Evolutionary conservation across 1,284 basidiomycete genomes (phyloP).

Genomic region (Boletus mariae): DNA sequence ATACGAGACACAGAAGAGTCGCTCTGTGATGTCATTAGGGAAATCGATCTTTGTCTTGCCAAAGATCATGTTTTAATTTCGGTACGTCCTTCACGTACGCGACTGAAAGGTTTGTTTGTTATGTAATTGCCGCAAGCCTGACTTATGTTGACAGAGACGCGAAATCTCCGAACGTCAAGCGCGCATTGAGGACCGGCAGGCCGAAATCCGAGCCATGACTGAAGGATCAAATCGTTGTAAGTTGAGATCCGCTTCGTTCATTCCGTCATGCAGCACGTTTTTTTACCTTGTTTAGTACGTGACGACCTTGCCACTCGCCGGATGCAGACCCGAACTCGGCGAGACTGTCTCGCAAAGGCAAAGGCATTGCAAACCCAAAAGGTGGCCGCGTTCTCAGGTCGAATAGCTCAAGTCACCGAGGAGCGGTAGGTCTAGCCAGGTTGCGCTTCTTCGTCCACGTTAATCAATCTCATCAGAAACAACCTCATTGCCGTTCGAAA

Average conservation of each 20-base stretch:
- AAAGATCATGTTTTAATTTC: conserved; percentile 41
- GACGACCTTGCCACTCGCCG: conserved; percentile 38
- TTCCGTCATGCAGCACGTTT: conserved; percentile 14
- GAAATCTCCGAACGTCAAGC: conserved; percentile 60
- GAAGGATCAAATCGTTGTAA: conserved; percentile 46
- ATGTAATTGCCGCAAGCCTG: conserved; percentile 25
- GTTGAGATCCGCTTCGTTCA: conserved; percentile 26
- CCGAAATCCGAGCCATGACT: conserved; percentile 39
- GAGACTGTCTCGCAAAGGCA: conserved; percentile 46
- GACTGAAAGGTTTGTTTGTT: conserved; percentile 9
- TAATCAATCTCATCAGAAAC: conserved; percentile 36
- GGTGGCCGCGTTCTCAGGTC: conserved; percentile 31
- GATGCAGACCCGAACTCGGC: conserved; percentile 45
- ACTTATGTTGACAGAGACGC: conserved; percentile 45
- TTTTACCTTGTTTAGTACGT: conserved; percentile 36
- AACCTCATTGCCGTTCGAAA: conserved; percentile 42
- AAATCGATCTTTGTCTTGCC: conserved; percentile 51
- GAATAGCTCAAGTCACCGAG: conserved; percentile 29
- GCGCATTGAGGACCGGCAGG: conserved; percentile 45
- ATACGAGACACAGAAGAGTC: conserved; percentile 65
- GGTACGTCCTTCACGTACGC: conserved; percentile 38
- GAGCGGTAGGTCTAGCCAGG: conserved; percentile 20
- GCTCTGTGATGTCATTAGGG: conserved; percentile 49
- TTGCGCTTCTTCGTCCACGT: conserved; percentile 4
- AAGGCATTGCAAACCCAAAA: conserved; percentile 42